Base-by-base conservation (phyloP, 495 filamentous ascomycete genomes). In the Penicillium desertorum region DNA sequence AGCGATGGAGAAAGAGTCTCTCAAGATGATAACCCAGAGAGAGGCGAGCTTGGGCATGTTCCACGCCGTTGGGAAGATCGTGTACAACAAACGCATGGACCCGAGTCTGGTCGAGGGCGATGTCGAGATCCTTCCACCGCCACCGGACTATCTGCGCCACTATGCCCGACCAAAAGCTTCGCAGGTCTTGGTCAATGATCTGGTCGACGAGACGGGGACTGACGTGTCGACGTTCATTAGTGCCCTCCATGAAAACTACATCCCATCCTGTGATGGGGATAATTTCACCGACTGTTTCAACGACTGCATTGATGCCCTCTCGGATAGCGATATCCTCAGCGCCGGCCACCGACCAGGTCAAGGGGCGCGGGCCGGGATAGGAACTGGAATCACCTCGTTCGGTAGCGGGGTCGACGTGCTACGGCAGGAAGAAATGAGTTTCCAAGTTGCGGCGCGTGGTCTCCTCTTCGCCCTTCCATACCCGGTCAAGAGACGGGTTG, bases 211-310 rank as follows among this genome's bases (percentile, higher is more conserved):
- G 69, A 89, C 88, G 4, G 94, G 94, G 7, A 95, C 92, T 3
- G 94, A 98, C 65, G 85, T 83, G 0, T 81, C 86, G 53, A 97
- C 92, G 0, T 96, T 98, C 66, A 83, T 96, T 51, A 85, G 88
- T n/a, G 89, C 90, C 2, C 75, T 99, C 10, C 94, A 99, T 68
- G 94, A 99, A 63, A 99, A 99, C 66, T 98, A 93, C 62, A 79
- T 88, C 1, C 75, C 88, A 7, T 97, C 93, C 1, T 96, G 93
- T 65, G 82, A 87, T 54, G 80, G 83, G 11, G 72, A 68, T n/a
- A 71, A 64, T 4, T 80, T 80, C 44, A 82, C 81, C 56, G 81
- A 86, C 41, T 79, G 81, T 14, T 73, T 97, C 25, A 87, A 93
- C 62, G 82, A 76, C 23, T 97, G 93, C 62, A 86, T 95, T 46